Base-by-base conservation (phyloP, 2,329 filamentous ascomycete species). In the Stachybotrys echinatus region DNA sequence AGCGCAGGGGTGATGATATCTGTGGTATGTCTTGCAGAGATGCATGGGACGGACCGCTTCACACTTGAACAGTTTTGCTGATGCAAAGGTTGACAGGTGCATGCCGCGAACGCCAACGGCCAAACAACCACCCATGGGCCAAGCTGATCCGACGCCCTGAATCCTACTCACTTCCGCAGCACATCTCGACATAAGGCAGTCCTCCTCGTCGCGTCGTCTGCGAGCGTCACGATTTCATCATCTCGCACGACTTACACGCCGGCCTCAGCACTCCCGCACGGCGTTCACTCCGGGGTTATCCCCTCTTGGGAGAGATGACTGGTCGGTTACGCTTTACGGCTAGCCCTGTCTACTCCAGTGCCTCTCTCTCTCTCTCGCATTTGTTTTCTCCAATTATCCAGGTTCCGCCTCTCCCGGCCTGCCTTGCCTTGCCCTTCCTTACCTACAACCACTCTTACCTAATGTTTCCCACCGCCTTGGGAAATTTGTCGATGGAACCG, bases 1-100 rank as follows among this genome's bases (percentile, higher is more conserved):
- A 12, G 31, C 18, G 6, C 37, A 73, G 70, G 64, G 70, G 70
- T 53, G 69, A 74, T 54, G 71, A 74, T 53, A 70, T 73, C 50
- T 74, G 71, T 56, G 69, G 70, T 73, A 69, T 58, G 70, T 67
- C 48, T 50, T 38, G 19, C 50, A 45, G 38, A n/a, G 8, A 40
- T 18, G 38, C 38, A 40, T n/a, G n/a, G n/a, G n/a, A n/a, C 38
- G 18, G 10, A 18, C 19, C 38, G 38, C 38, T 45, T 21, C 49
- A 45, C 10, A 34, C 10, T 10, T 34, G 27, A 10, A 5, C 10
- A 34, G 27, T 34, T 34, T 34, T 34, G 27, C 27, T 34, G 27
- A 34, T n/a, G n/a, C 27, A 10, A 14, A 8, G 27, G 27, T 34
- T 34, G 52, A 17, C 53, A 71, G 68, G 67, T 54, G 66, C 68